Conservation (phyloP, 805 yeast species). For the Jamesozyma rosinii region DNA sequence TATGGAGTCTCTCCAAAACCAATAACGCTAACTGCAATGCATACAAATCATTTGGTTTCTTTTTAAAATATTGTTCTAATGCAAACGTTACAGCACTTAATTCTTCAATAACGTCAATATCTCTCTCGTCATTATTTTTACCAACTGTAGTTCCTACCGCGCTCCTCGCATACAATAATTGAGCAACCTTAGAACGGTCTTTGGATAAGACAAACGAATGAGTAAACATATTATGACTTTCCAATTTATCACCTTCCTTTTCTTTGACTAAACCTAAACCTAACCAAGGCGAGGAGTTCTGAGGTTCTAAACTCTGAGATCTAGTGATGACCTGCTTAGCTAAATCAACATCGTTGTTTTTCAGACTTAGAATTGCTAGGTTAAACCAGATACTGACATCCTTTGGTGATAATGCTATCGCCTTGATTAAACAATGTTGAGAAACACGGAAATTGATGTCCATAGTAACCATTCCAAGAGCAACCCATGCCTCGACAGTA, state of each 20-base stretch:
- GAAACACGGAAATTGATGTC: constrained; percentile 59
- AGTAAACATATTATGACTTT: constrained; percentile 53
- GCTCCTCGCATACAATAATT: constrained; percentile 59
- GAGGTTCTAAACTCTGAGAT: constrained; percentile 78
- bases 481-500: constrained; percentile 70
- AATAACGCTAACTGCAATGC: constrained; percentile 50
- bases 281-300: constrained; percentile 66
- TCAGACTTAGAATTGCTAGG: constrained; percentile 66
- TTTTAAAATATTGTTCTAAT: constrained; percentile 54
- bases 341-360: constrained; percentile 56
- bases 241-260: constrained; percentile 39
- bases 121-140: constrained; percentile 39
- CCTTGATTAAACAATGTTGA: constrained; percentile 88
- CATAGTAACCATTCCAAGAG: constrained; percentile 68
- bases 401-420: constrained; percentile 58
- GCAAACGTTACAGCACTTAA: constrained; percentile 58
- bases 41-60: constrained; percentile 45
- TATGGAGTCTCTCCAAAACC: constrained; percentile 61
- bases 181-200: constrained; percentile 61
- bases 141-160: constrained; percentile 41
- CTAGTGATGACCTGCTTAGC: constrained; percentile 65
- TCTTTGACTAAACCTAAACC: constrained; percentile 67
- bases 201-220: constrained; percentile 75
- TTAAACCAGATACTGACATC: constrained; percentile 71
- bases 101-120: constrained; percentile 54